phyloP scores from a whole-genome alignment of 441 rosid species.

The Adansonia gregorii region DNA sequence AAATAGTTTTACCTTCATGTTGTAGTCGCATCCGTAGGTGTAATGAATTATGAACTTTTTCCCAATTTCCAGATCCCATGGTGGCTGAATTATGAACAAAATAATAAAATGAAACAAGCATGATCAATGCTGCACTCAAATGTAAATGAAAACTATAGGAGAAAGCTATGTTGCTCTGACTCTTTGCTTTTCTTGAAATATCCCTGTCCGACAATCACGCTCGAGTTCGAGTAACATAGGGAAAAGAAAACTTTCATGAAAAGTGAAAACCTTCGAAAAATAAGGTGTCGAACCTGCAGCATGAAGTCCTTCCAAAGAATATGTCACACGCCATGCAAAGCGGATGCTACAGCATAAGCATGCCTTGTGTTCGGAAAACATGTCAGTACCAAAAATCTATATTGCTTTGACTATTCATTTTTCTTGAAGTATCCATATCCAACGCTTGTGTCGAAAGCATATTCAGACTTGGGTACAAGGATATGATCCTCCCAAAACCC shows the following conservation, averaged over 20 bases:
- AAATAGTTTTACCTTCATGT: slow-evolving; percentile 53
- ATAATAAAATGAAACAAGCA: slow-evolving; percentile 23
- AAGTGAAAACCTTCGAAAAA: not conserved
- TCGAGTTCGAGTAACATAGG: too few species aligned
- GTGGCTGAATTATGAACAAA: slow-evolving; percentile 54
- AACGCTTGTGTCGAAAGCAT: too few species aligned
- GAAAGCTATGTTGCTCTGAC: too few species aligned
- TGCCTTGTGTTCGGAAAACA: slow-evolving; percentile 48
- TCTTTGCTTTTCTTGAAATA: too few species aligned
- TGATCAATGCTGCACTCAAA: not conserved
- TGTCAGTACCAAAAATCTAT: slow-evolving; percentile 13
- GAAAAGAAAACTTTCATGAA: not conserved
- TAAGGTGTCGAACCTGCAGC: slow-evolving; percentile 59
- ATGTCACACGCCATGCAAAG: slow-evolving; percentile 68
- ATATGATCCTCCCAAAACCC: too few species aligned
- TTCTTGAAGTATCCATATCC: too few species aligned
- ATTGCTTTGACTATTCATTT: too few species aligned
- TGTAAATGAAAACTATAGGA: not conserved
- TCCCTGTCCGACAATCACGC: too few species aligned
- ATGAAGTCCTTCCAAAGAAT: slow-evolving; percentile 65
- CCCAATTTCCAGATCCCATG: slow-evolving; percentile 58
- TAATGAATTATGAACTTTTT: slow-evolving; percentile 69
- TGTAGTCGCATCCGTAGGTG: slow-evolving; percentile 77
- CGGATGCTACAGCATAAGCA: slow-evolving; percentile 76
- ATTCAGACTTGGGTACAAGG: too few species aligned